Evolutionary conservation across 306 rosid genomes (phyloP).

Genomic region (Lathyrus tuberosus): DNA sequence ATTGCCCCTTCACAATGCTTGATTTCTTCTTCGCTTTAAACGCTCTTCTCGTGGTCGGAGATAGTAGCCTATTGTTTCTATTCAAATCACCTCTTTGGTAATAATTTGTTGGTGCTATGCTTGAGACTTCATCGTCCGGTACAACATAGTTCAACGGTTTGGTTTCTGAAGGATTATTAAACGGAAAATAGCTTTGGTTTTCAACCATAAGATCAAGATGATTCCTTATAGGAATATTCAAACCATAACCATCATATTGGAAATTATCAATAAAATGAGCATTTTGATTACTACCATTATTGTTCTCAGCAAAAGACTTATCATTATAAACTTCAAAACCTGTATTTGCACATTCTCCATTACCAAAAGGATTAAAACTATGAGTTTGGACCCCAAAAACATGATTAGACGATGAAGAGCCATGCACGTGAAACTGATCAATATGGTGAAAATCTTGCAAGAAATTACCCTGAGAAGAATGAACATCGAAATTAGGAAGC

Average conservation of each 20-base stretch:
- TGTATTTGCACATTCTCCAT: constrained; percentile 41
- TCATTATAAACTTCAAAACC: constrained; percentile 49
- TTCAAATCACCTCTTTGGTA: constrained; percentile 46
- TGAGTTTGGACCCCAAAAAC: constrained; percentile 46
- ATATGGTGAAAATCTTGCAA: constrained; percentile 70
- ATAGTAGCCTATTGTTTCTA: constrained; percentile 40
- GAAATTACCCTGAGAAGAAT: constrained; percentile 52
- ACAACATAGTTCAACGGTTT: constrained; percentile 56
- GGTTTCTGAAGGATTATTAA: constrained; percentile 41
- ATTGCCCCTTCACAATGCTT: constrained; percentile 80
- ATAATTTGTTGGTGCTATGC: constrained; percentile 56
- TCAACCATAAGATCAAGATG: constrained; percentile 44
- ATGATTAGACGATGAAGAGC: constrained; percentile 57
- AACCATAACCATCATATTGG: constrained; percentile 47
- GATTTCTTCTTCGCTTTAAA: constrained; percentile 59
- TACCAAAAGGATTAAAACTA: constrained; percentile 48
- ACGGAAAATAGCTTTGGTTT: constrained; percentile 43
- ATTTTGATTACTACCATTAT: constrained; percentile 24
- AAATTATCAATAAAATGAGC: constrained; percentile 64
- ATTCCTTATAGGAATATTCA: constrained; percentile 51
- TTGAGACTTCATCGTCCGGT: constrained; percentile 75
- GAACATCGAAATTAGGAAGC: constrained; percentile 41
- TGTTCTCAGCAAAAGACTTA: constrained; percentile 53
- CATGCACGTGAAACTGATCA: constrained; percentile 54
- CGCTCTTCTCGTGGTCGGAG: constrained; percentile 46